A percentile compares a stretch with the other conserved stretches of the same genome.
Evolutionary conservation across 2,329 filamentous ascomycete species (phyloP).

Genomic region (Pseudonectria foliicola): DNA sequence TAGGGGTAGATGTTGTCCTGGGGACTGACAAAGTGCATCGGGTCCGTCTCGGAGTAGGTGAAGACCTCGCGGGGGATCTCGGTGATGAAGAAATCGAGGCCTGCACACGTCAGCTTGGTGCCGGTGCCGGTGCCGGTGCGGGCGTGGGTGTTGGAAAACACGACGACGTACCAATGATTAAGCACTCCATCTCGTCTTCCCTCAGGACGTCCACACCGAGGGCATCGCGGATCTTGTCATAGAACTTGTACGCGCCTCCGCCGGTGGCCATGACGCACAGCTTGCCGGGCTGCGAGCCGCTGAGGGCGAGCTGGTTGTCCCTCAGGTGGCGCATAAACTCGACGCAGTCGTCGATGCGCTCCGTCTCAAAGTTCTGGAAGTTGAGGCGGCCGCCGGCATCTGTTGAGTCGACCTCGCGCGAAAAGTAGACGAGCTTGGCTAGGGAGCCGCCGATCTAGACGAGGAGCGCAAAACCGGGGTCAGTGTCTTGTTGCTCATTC

Average conservation of each 20-base stretch:
- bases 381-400: constrained; percentile 85
- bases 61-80: constrained; percentile 97
- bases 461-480: too few species aligned
- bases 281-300: constrained; percentile 63
- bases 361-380: constrained; percentile 94
- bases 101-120: constrained; percentile 37
- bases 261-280: constrained; percentile 93
- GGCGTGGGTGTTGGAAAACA: neutral
- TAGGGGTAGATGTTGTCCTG: constrained; percentile 87
- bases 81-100: constrained; percentile 97
- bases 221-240: constrained; percentile 78
- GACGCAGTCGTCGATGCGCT: constrained; percentile 87
- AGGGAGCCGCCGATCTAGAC: constrained; percentile 88
- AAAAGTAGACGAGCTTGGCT: constrained; percentile 96
- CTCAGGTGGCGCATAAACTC: constrained; percentile 85
- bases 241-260: constrained; percentile 93
- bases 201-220: constrained; percentile 81
- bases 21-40: constrained; percentile 80
- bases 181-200: constrained; percentile 97
- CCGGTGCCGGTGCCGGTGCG: too few species aligned
- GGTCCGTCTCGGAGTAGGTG: constrained; percentile 84
- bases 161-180: constrained; percentile 69
- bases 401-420: constrained; percentile 70
- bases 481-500: too few species aligned
- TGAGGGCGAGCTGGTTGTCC: constrained; percentile 68